Evolutionary conservation across 495 filamentous ascomycete species (phyloP).

Genomic region (Copromyces sp.): DNA sequence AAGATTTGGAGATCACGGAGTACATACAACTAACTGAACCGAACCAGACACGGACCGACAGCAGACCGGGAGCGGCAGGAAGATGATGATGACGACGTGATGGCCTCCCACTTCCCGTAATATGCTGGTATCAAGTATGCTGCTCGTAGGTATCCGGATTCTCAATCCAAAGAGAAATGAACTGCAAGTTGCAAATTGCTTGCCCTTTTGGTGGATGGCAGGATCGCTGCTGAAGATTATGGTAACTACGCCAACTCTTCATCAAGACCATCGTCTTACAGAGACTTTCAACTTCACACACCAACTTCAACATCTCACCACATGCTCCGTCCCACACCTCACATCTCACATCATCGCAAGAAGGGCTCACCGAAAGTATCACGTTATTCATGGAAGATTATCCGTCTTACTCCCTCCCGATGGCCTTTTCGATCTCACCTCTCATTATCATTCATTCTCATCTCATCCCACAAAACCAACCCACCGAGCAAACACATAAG

Average conservation of each 20-base stretch:
- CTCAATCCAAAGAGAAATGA: not conserved
- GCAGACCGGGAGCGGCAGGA: not conserved
- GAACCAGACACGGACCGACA: too few species aligned
- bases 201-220: not conserved
- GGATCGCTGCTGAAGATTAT: not conserved
- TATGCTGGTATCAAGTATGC: too few species aligned
- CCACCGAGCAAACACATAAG: not conserved
- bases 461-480: not conserved
- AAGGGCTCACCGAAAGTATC: too few species aligned
- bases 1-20: not conserved
- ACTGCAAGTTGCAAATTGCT: not conserved
- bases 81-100: not conserved
- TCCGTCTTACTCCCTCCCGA: not conserved
- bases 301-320: too few species aligned
- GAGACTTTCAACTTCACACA: too few species aligned
- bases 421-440: not conserved
- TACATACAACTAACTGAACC: not conserved
- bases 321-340: too few species aligned
- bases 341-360: too few species aligned
- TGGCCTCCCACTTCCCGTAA: not conserved
- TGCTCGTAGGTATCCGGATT: not conserved
- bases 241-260: not conserved
- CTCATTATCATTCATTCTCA: not conserved
- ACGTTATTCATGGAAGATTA: too few species aligned
- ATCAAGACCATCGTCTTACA: too few species aligned